Conservation (phyloP, 768 basidiomycete genomes). For the Boletus huronensis region DNA sequence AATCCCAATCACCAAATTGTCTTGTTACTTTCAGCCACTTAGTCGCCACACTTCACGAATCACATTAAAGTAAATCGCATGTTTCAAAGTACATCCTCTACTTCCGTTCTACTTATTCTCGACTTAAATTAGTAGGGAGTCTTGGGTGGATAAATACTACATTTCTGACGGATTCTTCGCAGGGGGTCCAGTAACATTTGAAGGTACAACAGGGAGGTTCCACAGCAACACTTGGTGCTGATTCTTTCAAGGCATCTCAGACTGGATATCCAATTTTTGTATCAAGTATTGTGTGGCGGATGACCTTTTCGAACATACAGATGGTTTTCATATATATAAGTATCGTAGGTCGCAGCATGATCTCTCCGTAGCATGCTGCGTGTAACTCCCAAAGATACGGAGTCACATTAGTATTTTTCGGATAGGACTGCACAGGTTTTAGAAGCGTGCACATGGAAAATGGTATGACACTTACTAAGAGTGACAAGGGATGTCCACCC, state of each 20-base stretch:
- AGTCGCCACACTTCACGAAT: too few relatives aligned
- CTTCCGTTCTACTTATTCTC: too few relatives aligned
- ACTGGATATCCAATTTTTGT: neutral
- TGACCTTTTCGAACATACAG: neutral
- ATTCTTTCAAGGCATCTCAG: neutral
- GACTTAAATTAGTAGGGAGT: too few relatives aligned
- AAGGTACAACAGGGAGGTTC: neutral
- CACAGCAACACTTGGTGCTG: neutral
- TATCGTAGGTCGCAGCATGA: neutral
- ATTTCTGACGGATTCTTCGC: neutral
- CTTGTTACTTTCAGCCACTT: too few relatives aligned
- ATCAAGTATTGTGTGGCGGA: neutral
- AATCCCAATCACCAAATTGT: too few relatives aligned
- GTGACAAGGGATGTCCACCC: constrained; percentile 93
- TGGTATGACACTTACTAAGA: constrained; percentile 59
- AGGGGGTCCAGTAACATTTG: neutral
- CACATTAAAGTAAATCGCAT: too few relatives aligned
- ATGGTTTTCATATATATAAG: neutral
- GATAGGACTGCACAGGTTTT: constrained; percentile 49
- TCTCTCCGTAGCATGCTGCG: neutral
- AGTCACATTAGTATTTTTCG: constrained; percentile 55
- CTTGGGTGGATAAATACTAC: neutral
- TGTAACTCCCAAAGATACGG: neutral
- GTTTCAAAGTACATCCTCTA: too few relatives aligned
- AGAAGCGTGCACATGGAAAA: neutral